Evolutionary conservation across 140 eudicot genomes (phyloP), one percentile per base, ranked within the genome.

Genomic region (Stevia rebaudiana): DNA sequence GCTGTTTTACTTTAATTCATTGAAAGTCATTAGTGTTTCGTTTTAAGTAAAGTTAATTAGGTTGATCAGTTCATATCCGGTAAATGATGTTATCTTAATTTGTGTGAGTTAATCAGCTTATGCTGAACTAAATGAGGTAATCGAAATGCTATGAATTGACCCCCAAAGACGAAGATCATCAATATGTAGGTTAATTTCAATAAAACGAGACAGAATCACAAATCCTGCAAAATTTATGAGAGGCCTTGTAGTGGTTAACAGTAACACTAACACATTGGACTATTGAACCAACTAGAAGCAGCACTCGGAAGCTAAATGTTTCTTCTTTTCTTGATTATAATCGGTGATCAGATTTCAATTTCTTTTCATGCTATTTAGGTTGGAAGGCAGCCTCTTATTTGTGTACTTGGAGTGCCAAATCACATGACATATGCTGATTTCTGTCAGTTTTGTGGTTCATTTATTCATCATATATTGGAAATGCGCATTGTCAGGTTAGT

Each of bases 341-440:
- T 37, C 10, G 43, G 15, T 50, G 51, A 25, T 43, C 65, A 46
- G 12, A 8, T 67, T 33, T 18, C 52, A 12, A 13, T 46, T n/a
- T 55, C 40, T 44, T 40, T 46, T 39, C 3, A 30, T 67, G 73
- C 23, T 63, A 24, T 70, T 6, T 68, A 92, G 98, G 95, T 83
- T 64, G 95, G 86, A 23, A 79, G 98, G 64, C 77, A 68, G 49
- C 87, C 98, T 83, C 95, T 85, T 56, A 60, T 88, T 19, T 88
- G 96, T 78, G 95, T 92, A 35, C 87, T 92, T 17, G 95, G 96
- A 36, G 96, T 92, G 75, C 96, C 98, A 37, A 85, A 85, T 71
- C 98, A 92, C 86, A 85, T 85, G 96, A 92, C 98, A 7, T 92
- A 92, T 67, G 85, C 96, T 2, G 96, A 92, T 54, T 92, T 92